A percentile compares a stretch with the other conserved stretches of the same genome.
phyloP scores from a whole-genome alignment of 345 rosid genomes.

The Diplotaxis tenuifolia region DNA sequence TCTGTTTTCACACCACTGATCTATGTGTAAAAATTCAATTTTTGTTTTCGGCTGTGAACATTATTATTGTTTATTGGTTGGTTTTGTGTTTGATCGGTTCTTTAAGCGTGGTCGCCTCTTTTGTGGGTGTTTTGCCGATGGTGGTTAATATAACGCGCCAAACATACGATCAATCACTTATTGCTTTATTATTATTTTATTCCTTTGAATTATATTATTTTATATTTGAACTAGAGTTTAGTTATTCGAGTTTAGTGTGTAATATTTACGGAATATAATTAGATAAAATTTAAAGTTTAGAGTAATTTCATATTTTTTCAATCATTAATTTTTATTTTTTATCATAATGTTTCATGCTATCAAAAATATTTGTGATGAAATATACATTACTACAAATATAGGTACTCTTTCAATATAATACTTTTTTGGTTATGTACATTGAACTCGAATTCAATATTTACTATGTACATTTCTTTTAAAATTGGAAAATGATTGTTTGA shows the following conservation, averaged over 20 bases:
- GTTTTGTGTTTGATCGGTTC: slow-evolving; percentile 40
- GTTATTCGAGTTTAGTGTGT: too few relatives aligned
- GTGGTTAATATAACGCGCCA: slow-evolving; percentile 73
- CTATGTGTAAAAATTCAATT: slow-evolving; percentile 9
- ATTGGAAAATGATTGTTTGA: not conserved
- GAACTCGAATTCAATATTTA: not conserved
- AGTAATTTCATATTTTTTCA: too few relatives aligned
- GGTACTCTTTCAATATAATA: too few relatives aligned
- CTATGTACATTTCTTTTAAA: not conserved
- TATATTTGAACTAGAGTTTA: too few relatives aligned
- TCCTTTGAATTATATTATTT: not conserved
- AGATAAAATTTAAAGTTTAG: too few relatives aligned
- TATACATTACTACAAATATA: too few relatives aligned
- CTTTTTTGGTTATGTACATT: too few relatives aligned
- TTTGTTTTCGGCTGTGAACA: not conserved
- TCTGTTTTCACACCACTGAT: slow-evolving; percentile 34
- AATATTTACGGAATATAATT: too few relatives aligned
- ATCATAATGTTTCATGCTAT: too few relatives aligned
- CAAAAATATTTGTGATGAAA: too few relatives aligned
- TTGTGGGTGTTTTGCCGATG: slow-evolving; percentile 28
- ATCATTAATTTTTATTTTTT: too few relatives aligned
- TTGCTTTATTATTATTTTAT: not conserved
- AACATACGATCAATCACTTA: slow-evolving; percentile 38
- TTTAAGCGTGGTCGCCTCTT: slow-evolving; percentile 7
- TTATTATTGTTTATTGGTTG: too few relatives aligned